These are phyloP conservation scores for Fusarium sp. DNA, from an alignment of 2,329 filamentous ascomycete genomes.

Conservation along the genomic window DNA sequence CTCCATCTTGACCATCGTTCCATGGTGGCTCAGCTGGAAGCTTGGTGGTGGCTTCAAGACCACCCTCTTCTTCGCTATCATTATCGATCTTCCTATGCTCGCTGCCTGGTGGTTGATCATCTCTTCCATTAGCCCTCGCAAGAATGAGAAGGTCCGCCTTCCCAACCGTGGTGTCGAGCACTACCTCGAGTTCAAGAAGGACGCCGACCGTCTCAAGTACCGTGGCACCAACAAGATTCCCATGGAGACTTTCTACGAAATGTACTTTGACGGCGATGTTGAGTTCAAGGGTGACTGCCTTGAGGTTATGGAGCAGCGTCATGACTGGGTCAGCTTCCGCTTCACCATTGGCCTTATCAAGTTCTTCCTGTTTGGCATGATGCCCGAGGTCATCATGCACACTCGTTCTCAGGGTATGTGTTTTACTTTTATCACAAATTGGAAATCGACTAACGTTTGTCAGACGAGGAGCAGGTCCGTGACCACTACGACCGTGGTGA, in stretches of 20 bases:
- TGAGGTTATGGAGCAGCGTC: slow-evolving; percentile 90
- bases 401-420: slow-evolving; percentile 79
- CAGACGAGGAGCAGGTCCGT: slow-evolving; percentile 92
- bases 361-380: slow-evolving; percentile 87
- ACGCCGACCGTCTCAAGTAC: slow-evolving; percentile 72
- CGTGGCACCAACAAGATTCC: slow-evolving; percentile 83
- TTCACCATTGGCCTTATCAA: slow-evolving; percentile 89
- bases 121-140: slow-evolving; percentile 85
- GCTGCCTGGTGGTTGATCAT: slow-evolving; percentile 83
- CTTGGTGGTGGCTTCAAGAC: slow-evolving; percentile 88
- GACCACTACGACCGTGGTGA: slow-evolving; percentile 98
- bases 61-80: slow-evolving; percentile 85
- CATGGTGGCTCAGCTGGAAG: slow-evolving; percentile 85
- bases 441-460: slow-evolving; percentile 18
- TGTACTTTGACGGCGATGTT: slow-evolving; percentile 95
- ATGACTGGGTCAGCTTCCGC: slow-evolving; percentile 96
- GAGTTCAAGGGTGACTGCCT: slow-evolving; percentile 95
- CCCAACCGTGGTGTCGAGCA: slow-evolving; percentile 89
- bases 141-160: slow-evolving; percentile 89
- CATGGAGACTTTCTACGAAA: slow-evolving; percentile 95
- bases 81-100: slow-evolving; percentile 83
- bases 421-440: background rate
- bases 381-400: slow-evolving; percentile 92
- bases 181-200: slow-evolving; percentile 85
- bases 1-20: slow-evolving; percentile 74